Conservation (phyloP, 805 yeast genomes). For the Lachancea fermentati region DNA sequence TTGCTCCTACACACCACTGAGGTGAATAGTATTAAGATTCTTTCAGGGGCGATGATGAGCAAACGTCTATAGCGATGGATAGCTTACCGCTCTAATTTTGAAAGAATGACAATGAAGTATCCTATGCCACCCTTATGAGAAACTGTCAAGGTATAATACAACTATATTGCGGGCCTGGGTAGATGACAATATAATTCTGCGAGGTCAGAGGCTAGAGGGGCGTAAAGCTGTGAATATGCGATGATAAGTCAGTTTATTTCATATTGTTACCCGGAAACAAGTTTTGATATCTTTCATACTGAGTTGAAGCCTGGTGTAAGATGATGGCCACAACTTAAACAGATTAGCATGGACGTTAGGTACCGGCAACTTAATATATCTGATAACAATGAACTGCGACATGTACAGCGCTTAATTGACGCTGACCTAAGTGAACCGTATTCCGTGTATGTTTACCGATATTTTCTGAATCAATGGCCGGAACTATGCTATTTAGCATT, state of each 20-base stretch:
- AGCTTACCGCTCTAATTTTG: background rate
- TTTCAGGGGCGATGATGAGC: background rate
- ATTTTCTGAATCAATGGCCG: slow-evolving; percentile 89
- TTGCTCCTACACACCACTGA: background rate
- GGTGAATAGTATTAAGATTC: background rate
- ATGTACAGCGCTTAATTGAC: slow-evolving; percentile 53
- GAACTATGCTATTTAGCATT: slow-evolving; percentile 66
- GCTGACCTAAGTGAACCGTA: slow-evolving; percentile 88
- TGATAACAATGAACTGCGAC: slow-evolving; percentile 36
- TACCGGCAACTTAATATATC: slow-evolving; percentile 26
- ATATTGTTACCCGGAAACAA: background rate
- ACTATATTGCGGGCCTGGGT: too few species aligned
- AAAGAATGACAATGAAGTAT: background rate
- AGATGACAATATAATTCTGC: too few species aligned
- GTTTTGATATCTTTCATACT: too few species aligned
- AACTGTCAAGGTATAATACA: too few species aligned
- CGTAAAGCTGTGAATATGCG: too few species aligned
- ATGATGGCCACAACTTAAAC: too few species aligned
- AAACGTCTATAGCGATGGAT: background rate
- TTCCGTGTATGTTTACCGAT: slow-evolving; percentile 87
- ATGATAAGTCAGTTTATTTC: too few species aligned
- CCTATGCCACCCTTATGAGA: background rate
- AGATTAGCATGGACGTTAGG: slow-evolving; percentile 7
- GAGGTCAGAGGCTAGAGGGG: too few species aligned
- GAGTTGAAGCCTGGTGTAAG: too few species aligned